phyloP scores from a whole-genome alignment of 2,329 filamentous ascomycete genomes.

The Gaeumannomyces sp. region DNA sequence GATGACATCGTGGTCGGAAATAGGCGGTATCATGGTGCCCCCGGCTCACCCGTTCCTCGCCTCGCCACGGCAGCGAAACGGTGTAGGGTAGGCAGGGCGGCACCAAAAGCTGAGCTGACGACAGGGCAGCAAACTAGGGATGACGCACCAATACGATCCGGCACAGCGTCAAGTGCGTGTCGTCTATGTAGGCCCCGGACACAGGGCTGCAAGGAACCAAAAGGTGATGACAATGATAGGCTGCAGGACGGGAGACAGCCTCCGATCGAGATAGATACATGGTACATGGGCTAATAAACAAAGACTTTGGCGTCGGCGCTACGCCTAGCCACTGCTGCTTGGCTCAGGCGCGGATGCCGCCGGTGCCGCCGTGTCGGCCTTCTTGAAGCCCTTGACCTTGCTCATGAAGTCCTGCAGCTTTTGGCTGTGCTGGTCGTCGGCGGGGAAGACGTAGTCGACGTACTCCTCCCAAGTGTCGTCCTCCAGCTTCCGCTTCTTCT shows the following conservation, averaged over 20 bases:
- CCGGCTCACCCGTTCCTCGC: too few relatives aligned
- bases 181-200: too few relatives aligned
- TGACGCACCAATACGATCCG: too few relatives aligned
- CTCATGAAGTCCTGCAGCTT: conserved; percentile 79
- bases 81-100: too few relatives aligned
- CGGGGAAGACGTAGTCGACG: conserved; percentile 94
- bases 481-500: conserved; percentile 85
- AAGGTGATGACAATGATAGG: not conserved
- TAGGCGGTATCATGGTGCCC: too few relatives aligned
- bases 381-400: conserved; percentile 85
- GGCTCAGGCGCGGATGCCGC: not conserved
- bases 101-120: too few relatives aligned
- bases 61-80: too few relatives aligned
- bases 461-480: conserved; percentile 96
- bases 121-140: too few relatives aligned
- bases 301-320: too few relatives aligned
- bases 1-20: too few relatives aligned
- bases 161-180: too few relatives aligned
- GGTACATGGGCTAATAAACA: not conserved
- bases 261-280: not conserved
- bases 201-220: not conserved
- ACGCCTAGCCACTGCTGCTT: not conserved
- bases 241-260: not conserved
- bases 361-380: conserved; percentile 37
- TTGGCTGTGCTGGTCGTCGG: conserved; percentile 80